A percentile compares a stretch with the other conserved stretches of the same genome.
phyloP scores from a whole-genome alignment of 495 filamentous ascomycete genomes.

The Xylaria flabelliformis region DNA sequence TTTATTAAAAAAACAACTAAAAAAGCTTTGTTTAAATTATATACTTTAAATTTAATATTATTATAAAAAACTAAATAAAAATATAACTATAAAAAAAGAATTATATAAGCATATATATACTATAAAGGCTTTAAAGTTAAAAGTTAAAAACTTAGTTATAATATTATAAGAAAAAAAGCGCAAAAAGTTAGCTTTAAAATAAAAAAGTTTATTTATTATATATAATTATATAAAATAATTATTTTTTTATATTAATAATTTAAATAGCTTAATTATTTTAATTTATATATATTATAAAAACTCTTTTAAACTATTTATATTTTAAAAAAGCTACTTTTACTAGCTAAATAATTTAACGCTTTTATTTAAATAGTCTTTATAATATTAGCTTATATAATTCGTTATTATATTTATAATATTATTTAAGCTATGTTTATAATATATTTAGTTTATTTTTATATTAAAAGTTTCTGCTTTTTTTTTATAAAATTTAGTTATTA shows the following conservation, averaged over 20 bases:
- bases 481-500: no score
- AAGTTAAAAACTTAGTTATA: neutral
- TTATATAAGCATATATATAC: neutral
- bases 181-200: neutral
- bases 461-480: no score
- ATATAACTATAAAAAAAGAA: neutral
- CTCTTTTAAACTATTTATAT: neutral
- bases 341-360: no score
- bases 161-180: neutral
- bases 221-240: neutral
- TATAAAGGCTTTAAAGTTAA: neutral
- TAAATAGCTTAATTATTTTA: neutral
- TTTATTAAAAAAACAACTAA: neutral
- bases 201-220: neutral
- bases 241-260: neutral
- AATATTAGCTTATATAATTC: no score
- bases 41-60: neutral
- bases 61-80: neutral
- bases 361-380: no score
- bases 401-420: no score
- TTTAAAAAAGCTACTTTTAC: no score
- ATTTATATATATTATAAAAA: neutral
- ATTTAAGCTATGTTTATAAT: no score
- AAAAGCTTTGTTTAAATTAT: neutral
- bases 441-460: no score